A percentile compares a stretch with the other conserved stretches of the same genome.
These are phyloP conservation scores for Paspalum notatum DNA, from an alignment of 176 grass and related monocot genomes.

Conservation along the genomic window DNA sequence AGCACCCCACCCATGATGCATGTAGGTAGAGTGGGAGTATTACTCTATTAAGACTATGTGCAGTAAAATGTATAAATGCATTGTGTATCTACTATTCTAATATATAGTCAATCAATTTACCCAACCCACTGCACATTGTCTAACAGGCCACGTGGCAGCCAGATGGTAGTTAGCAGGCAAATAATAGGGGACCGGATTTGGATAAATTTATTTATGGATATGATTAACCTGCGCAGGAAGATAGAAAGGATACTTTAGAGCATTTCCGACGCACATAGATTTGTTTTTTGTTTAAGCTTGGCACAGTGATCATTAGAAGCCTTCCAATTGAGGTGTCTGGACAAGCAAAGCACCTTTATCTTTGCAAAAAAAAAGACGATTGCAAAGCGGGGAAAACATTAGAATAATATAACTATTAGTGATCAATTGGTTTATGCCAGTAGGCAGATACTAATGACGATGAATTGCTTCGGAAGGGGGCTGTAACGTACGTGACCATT, in stretches of 20 bases:
- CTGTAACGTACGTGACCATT: too few species aligned
- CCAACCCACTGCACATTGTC: too few species aligned
- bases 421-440: too few species aligned
- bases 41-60: too few species aligned
- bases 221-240: neutral
- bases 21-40: neutral
- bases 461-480: too few species aligned
- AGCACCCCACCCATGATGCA: neutral
- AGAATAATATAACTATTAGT: too few species aligned
- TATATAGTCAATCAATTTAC: too few species aligned
- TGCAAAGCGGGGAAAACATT: neutral
- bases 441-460: too few species aligned
- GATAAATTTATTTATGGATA: conserved; percentile 15
- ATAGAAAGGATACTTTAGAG: conserved; percentile 10
- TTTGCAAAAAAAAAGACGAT: neutral
- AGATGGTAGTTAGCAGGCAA: conserved; percentile 42
- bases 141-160: conserved; percentile 33
- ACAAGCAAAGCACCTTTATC: conserved; percentile 18
- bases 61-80: too few species aligned
- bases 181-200: neutral
- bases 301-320: conserved; percentile 15
- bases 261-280: neutral
- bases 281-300: conserved; percentile 16
- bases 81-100: too few species aligned
- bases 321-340: neutral